Conservation (phyloP, 129 eudicot genomes). For the Helianthus tuberosus region DNA sequence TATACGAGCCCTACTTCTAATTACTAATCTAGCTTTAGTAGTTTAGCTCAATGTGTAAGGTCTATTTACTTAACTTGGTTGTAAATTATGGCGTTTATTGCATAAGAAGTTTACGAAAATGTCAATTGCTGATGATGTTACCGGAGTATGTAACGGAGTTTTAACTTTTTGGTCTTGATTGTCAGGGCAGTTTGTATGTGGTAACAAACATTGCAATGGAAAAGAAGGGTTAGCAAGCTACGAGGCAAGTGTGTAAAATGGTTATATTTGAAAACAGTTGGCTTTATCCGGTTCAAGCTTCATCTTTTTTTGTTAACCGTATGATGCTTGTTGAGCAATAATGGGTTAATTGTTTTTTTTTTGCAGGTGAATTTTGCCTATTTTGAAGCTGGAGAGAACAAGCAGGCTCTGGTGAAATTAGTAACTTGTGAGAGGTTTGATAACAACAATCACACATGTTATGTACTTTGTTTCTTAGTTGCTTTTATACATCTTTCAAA, state of each 20-base stretch:
- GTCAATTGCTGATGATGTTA: not conserved
- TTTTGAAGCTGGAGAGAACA: slow-evolving; percentile 92
- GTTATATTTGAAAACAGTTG: slow-evolving; percentile 1
- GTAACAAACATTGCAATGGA: slow-evolving; percentile 90
- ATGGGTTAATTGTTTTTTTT: slow-evolving; percentile 4
- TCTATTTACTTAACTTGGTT: slow-evolving; percentile 1
- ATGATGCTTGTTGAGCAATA: slow-evolving; percentile 8
- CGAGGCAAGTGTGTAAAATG: slow-evolving; percentile 59
- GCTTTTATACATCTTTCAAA: not conserved
- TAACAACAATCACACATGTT: slow-evolving; percentile 6
- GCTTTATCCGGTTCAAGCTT: not conserved
- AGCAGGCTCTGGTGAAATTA: slow-evolving; percentile 94
- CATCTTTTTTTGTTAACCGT: not conserved
- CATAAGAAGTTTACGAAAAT: not conserved
- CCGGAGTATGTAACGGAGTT: slow-evolving; percentile 6
- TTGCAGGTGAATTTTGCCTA: slow-evolving; percentile 89
- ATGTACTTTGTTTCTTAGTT: not conserved
- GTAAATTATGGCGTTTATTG: not conserved
- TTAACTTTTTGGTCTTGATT: slow-evolving; percentile 37
- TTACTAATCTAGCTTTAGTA: slow-evolving; percentile 3
- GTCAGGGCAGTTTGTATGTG: slow-evolving; percentile 98
- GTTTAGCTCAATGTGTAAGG: slow-evolving; percentile 8
- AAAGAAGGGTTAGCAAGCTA: slow-evolving; percentile 83
- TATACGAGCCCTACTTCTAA: not conserved
- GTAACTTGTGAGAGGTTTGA: slow-evolving; percentile 81